Conservation (phyloP, 768 basidiomycete species). For the Mycena albidolilacea region DNA sequence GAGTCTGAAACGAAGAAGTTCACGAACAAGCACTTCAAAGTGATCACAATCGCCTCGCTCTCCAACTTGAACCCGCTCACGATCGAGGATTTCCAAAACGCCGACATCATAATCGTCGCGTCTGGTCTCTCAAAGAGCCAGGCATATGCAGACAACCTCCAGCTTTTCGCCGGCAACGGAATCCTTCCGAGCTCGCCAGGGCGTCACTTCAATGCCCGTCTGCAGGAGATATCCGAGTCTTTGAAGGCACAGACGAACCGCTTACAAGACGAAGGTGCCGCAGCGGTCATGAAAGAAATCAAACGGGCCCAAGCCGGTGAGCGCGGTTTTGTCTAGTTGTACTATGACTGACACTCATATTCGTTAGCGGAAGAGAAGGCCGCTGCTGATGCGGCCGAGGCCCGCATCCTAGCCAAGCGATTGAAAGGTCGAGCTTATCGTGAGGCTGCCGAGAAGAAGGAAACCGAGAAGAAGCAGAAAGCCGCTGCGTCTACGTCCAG, state of each 20-base stretch:
- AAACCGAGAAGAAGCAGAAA: slow-evolving; percentile 45
- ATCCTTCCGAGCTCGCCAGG: slow-evolving; percentile 84
- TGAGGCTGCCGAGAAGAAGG: slow-evolving; percentile 64
- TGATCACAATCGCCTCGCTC: slow-evolving; percentile 78
- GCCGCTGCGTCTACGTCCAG: slow-evolving; percentile 13
- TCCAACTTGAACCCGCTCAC: slow-evolving; percentile 79
- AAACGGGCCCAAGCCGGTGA: slow-evolving; percentile 73
- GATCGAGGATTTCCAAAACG: slow-evolving; percentile 81
- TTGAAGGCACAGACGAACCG: slow-evolving; percentile 78
- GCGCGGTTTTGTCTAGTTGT: slow-evolving; percentile 38
- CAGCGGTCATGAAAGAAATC: slow-evolving; percentile 75
- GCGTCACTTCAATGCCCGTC: slow-evolving; percentile 89
- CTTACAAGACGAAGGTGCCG: slow-evolving; percentile 75
- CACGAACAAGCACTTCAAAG: slow-evolving; percentile 71
- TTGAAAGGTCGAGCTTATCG: slow-evolving; percentile 84
- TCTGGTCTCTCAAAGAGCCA: slow-evolving; percentile 88
- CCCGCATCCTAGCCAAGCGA: slow-evolving; percentile 70
- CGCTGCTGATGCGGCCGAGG: slow-evolving; percentile 59
- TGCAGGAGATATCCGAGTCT: slow-evolving; percentile 72
- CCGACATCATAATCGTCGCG: slow-evolving; percentile 90
- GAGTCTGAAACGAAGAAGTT: slow-evolving; percentile 89
- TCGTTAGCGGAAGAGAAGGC: slow-evolving; percentile 65
- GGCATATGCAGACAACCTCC: slow-evolving; percentile 84
- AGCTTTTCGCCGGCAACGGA: slow-evolving; percentile 77
- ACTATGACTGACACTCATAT: slow-evolving; percentile 28